These are phyloP conservation scores for Diphasiastrum complanatum DNA, from an alignment of 83 land plant species.

Conservation along the genomic window DNA sequence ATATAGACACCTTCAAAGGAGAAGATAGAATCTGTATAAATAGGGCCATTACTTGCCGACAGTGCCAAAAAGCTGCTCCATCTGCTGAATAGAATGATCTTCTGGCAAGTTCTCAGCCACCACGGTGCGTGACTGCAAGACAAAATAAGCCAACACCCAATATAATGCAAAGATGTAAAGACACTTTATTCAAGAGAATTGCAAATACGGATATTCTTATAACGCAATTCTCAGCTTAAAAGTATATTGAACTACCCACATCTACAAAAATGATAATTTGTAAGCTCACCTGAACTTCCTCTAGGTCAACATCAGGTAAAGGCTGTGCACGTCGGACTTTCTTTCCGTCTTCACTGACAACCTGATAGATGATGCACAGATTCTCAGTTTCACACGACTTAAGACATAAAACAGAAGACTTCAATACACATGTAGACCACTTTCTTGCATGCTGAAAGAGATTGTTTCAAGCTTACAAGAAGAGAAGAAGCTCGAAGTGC, in stretches of 20 bases:
- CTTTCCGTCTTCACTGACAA: slow-evolving; percentile 74
- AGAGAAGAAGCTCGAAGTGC: slow-evolving; percentile 51
- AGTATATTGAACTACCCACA: too few species aligned
- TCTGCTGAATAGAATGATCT: slow-evolving; percentile 54
- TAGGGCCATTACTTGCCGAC: slow-evolving; percentile 52
- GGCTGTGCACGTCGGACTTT: slow-evolving; percentile 69
- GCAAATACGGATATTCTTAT: background rate
- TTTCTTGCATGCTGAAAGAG: background rate
- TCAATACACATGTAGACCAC: background rate
- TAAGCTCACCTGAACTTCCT: slow-evolving; percentile 80
- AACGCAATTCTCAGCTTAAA: background rate
- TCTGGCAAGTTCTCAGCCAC: slow-evolving; percentile 76
- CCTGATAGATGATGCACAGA: slow-evolving; percentile 32
- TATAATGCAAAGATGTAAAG: slow-evolving; percentile 7
- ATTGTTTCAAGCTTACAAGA: slow-evolving; percentile 41
- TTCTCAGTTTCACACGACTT: background rate
- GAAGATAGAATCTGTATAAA: background rate
- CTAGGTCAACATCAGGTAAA: slow-evolving; percentile 54
- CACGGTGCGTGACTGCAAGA: slow-evolving; percentile 60
- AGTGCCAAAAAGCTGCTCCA: slow-evolving; percentile 54
- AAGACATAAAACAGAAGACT: background rate
- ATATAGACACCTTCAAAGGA: background rate
- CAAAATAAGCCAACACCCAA: background rate
- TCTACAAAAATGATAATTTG: too few species aligned
- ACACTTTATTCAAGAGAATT: background rate